Evolutionary conservation across 140 eudicot species (phyloP), one percentile per base, ranked within the genome.

Genomic region (Stevia rebaudiana): DNA sequence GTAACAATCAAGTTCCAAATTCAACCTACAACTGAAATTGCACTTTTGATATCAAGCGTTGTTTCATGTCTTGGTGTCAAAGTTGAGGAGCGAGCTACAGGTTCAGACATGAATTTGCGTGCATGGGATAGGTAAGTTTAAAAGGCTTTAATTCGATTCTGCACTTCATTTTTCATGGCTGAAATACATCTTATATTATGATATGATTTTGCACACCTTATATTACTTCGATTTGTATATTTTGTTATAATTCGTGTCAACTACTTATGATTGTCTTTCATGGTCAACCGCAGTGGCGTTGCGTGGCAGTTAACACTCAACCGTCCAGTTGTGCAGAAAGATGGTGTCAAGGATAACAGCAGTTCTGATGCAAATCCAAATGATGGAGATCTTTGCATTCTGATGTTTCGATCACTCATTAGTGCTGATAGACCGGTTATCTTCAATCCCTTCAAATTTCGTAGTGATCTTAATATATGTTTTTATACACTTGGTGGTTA

Each of bases 221-320:
- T n/a, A n/a, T n/a, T n/a, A 48, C 63, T 53, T 40, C 31, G 19
- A 37, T 23, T 58, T 67, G 47, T 33, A 15, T 48, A 58, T 33
- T 68, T 9, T 60, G 35, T 11, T 59, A n/a, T 17, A n/a, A 47
- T 8, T 44, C 36, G 11, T 22, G 30, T 12, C 7, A 31, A 55
- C 48, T 65, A 11, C 59, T 69, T 56, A 60, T 65, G 15, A 23
- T 51, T 22, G 25, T 56, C 57, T 65, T 8, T 61, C 11, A 21
- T 65, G 48, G 51, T 50, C 68, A 22, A 46, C 79, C 68, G 30
- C 86, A 94, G 99, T 80, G 94, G 90, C 64, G 90, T 94, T 72
- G 97, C 99, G 40, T 94, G 99, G 97, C 96, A 94, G 70, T 64
- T 94, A 54, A 79, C 85, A 17, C 94, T 94, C 52, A 83, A 76